Evolutionary conservation across 139 green algal species (phyloP).

Genomic region (Picochlorum sp.): DNA sequence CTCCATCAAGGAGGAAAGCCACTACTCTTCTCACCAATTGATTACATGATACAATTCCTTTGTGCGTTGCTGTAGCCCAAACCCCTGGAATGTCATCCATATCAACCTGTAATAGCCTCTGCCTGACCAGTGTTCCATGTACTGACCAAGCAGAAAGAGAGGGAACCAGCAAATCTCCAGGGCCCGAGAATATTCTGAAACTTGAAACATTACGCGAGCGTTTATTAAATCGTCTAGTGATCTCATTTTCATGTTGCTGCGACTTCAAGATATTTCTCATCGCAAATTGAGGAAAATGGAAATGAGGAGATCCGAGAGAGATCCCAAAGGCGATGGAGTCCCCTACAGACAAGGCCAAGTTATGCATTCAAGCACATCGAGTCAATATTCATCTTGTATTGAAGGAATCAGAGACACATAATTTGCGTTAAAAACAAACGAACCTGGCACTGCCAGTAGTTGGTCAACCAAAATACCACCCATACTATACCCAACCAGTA

Average conservation of each 20-base stretch:
- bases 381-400: no score
- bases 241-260: no score
- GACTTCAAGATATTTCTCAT: no score
- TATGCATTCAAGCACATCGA: no score
- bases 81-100: conserved; percentile 7
- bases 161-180: not conserved
- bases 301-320: not conserved
- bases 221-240: no score
- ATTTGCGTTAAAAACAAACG: no score
- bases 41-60: conserved; percentile 9
- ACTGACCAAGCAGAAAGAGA: not conserved
- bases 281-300: conserved; percentile 1
- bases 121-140: not conserved
- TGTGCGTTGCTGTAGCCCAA: conserved; percentile 1
- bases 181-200: not conserved
- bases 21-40: not conserved
- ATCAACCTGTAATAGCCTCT: not conserved
- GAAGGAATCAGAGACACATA: no score
- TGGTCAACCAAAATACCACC: not conserved
- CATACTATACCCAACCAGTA: conserved; percentile 8
- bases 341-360: not conserved
- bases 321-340: not conserved
- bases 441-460: not conserved
- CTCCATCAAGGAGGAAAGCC: not conserved
- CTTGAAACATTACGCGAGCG: not conserved